Evolutionary conservation across 225 moss, liverwort and hornwort genomes (phyloP).

Genomic region (Antitrichia curtipendula): DNA sequence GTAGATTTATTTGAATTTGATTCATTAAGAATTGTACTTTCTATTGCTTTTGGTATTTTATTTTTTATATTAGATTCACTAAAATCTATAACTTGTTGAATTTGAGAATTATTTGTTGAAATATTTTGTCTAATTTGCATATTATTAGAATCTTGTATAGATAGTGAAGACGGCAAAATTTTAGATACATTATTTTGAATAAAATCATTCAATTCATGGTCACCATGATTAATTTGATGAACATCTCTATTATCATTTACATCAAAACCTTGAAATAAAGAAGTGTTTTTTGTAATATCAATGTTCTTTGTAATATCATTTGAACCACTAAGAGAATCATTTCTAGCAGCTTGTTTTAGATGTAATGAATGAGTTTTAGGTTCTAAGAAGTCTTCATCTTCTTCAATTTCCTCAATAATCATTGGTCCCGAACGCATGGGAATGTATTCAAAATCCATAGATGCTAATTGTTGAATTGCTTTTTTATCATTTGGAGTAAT

Average conservation of each 20-base stretch:
- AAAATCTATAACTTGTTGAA: background rate
- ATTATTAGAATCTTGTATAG: background rate
- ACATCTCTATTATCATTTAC: background rate
- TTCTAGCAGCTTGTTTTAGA: background rate
- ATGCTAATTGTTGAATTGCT: background rate
- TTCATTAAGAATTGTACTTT: background rate
- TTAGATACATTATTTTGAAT: background rate
- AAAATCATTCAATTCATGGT: background rate
- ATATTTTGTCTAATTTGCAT: background rate
- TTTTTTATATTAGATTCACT: background rate
- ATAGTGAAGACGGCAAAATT: background rate
- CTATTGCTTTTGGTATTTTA: background rate
- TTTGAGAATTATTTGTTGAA: background rate
- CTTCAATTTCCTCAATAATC: conserved; percentile 20
- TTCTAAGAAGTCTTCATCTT: background rate
- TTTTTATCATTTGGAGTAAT: background rate
- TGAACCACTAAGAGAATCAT: background rate
- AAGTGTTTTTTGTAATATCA: background rate
- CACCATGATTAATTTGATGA: background rate
- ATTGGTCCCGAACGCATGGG: conserved; percentile 23
- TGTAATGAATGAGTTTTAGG: too few species aligned
- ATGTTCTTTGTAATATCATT: background rate
- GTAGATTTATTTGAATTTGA: background rate
- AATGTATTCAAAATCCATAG: conserved; percentile 3
- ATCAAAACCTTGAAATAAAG: background rate